Conservation (phyloP, 805 yeast genomes). For the Lipomyces kockii region DNA sequence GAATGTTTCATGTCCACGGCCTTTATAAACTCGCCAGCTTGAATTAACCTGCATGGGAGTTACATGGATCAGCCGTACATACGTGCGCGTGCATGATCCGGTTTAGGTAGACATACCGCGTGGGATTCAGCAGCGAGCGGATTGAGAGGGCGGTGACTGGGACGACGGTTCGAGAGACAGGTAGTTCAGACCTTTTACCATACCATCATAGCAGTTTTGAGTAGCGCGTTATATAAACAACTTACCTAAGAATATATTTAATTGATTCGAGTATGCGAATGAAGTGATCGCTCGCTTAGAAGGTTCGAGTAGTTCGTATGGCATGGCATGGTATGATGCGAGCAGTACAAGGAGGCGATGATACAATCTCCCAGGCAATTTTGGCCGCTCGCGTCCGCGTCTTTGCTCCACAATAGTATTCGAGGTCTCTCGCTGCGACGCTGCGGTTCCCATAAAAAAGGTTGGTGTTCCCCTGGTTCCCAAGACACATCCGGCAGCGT, state of each 20-base stretch:
- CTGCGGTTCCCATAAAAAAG: too few relatives aligned
- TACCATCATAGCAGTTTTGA: constrained; percentile 16
- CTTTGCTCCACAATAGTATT: too few relatives aligned
- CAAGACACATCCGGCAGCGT: too few relatives aligned
- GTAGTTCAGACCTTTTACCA: constrained; percentile 32
- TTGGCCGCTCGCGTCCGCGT: too few relatives aligned
- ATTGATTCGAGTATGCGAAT: too few relatives aligned
- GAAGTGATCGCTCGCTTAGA: too few relatives aligned
- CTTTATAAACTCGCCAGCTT: neutral
- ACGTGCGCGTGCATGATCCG: neutral
- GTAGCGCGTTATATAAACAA: neutral
- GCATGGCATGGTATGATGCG: too few relatives aligned
- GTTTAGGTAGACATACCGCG: neutral
- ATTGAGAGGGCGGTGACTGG: neutral
- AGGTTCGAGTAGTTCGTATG: too few relatives aligned
- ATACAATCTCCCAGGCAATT: too few relatives aligned
- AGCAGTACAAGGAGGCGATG: too few relatives aligned
- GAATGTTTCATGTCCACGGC: neutral
- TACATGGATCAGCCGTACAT: neutral
- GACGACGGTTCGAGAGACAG: neutral
- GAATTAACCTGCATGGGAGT: neutral
- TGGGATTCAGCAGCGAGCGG: neutral
- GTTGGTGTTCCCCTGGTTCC: too few relatives aligned
- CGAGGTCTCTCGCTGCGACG: too few relatives aligned
- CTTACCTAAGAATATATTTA: neutral